These are phyloP conservation scores for Daldinia bambusicola DNA, from an alignment of 495 filamentous ascomycete species.

Conservation along the genomic window DNA sequence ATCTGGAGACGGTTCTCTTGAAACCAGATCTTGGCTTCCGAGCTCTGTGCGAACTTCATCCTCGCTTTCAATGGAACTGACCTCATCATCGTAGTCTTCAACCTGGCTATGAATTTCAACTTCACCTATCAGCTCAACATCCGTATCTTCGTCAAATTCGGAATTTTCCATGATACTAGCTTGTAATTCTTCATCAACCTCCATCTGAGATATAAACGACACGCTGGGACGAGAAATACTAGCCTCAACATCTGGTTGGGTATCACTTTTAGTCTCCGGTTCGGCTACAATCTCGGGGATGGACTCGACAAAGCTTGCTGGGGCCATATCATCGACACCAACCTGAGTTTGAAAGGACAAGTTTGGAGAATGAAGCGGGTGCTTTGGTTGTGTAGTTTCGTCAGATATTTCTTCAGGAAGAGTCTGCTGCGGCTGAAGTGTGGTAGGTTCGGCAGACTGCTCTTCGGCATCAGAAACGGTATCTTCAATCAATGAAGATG, in stretches of 20 bases:
- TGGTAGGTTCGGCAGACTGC: background rate
- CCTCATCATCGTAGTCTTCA: slow-evolving; percentile 19
- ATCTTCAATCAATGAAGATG: background rate
- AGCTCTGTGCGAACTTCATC: slow-evolving; percentile 12
- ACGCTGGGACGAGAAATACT: slow-evolving; percentile 15
- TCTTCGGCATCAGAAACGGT: background rate
- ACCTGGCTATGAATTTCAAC: slow-evolving; percentile 1
- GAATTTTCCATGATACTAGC: slow-evolving; percentile 44
- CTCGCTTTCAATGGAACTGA: background rate
- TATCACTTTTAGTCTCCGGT: slow-evolving; percentile 7
- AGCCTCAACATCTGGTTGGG: background rate
- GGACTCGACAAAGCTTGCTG: slow-evolving; percentile 16
- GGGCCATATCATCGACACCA: slow-evolving; percentile 18
- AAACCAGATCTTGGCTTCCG: slow-evolving; percentile 3
- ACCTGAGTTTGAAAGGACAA: slow-evolving; percentile 41
- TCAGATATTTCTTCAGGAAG: background rate
- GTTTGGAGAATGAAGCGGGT: slow-evolving; percentile 20
- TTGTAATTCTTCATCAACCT: slow-evolving; percentile 47
- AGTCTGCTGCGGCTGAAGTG: slow-evolving; percentile 9
- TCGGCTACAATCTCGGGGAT: background rate
- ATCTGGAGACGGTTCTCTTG: slow-evolving; percentile 25
- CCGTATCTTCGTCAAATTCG: slow-evolving; percentile 13
- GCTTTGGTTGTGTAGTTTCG: background rate
- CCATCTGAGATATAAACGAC: slow-evolving; percentile 44
- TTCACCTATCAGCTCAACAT: background rate